Evolutionary conservation across 176 grass and related monocot genomes (phyloP).

Genomic region (Carex kokanica): DNA sequence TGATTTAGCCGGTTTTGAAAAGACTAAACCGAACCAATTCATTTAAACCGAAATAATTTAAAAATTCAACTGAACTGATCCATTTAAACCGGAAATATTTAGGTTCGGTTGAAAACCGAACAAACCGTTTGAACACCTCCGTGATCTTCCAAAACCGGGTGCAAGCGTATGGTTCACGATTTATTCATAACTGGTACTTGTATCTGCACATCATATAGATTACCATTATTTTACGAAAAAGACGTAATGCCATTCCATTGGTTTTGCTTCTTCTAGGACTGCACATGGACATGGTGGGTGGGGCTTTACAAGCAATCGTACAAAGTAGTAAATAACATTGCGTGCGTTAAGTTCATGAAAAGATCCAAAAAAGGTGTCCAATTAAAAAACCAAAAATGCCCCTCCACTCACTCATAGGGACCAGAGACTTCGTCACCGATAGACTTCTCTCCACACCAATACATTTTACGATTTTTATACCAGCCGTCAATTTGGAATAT

Average conservation of each 20-base stretch:
- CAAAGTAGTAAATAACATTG: background rate
- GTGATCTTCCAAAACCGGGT: no score
- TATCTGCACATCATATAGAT: background rate
- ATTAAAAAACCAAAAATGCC: background rate
- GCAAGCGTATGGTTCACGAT: no score
- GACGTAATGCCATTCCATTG: background rate
- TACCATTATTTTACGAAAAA: background rate
- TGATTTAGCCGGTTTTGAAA: no score
- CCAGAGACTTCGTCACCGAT: background rate
- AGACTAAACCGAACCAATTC: no score
- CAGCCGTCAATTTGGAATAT: background rate
- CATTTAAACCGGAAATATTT: no score
- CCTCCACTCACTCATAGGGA: background rate
- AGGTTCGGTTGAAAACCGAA: no score
- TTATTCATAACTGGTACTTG: no score
- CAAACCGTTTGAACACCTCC: no score
- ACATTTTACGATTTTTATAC: background rate
- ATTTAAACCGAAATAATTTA: no score
- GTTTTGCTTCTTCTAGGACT: background rate
- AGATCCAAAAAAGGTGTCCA: constrained; percentile 15
- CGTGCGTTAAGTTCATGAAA: background rate
- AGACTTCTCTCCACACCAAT: background rate
- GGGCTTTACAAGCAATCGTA: background rate
- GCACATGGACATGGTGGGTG: background rate
- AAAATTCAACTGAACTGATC: no score